phyloP scores from a whole-genome alignment of 345 rosid species.

The Trapa incisa region DNA sequence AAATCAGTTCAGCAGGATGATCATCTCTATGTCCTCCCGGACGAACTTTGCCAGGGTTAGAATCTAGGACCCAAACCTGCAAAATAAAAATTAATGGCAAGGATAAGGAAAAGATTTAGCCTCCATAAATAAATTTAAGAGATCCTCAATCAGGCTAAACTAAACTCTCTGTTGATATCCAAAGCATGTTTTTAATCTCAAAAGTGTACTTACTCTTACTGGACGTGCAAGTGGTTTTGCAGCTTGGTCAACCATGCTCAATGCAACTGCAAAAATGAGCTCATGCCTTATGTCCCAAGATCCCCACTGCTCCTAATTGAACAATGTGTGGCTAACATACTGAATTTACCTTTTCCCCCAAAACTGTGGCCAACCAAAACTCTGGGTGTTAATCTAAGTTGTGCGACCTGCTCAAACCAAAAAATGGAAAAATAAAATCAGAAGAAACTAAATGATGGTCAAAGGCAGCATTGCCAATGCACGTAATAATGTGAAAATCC shows the following conservation, averaged over 20 bases:
- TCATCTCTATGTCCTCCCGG: slow-evolving; percentile 84
- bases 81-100: not conserved
- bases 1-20: slow-evolving; percentile 78
- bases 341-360: slow-evolving; percentile 87
- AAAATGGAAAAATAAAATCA: not conserved
- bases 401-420: slow-evolving; percentile 39
- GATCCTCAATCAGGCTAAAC: not conserved
- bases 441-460: slow-evolving; percentile 3
- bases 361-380: slow-evolving; percentile 92
- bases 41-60: slow-evolving; percentile 90
- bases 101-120: not conserved
- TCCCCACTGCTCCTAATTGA: not conserved
- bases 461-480: not conserved
- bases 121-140: not conserved
- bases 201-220: slow-evolving; percentile 47
- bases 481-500: not conserved
- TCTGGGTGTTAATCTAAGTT: slow-evolving; percentile 73
- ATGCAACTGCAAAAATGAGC: slow-evolving; percentile 37
- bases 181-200: not conserved
- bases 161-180: not conserved
- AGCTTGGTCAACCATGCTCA: slow-evolving; percentile 97
- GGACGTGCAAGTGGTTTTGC: slow-evolving; percentile 97
- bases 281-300: not conserved
- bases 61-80: slow-evolving; percentile 92
- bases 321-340: not conserved